A percentile compares a stretch with the other conserved stretches of the same genome.
phyloP scores from a whole-genome alignment of 2,329 filamentous ascomycete genomes.

The Botrytis sinoallii region DNA sequence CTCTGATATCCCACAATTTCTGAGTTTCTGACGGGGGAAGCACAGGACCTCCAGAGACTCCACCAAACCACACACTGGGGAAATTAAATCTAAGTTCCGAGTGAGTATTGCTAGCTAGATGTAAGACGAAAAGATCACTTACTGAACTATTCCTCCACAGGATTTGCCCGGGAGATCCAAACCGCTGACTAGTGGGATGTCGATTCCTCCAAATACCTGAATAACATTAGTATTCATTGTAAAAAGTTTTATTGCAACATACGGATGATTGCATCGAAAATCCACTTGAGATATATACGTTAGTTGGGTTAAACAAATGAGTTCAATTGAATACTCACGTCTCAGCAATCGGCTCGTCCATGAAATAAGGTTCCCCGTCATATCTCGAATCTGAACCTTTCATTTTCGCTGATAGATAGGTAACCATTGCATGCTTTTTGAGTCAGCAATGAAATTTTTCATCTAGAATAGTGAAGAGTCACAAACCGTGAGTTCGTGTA shows the following conservation, averaged over 20 bases:
- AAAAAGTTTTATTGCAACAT: background rate
- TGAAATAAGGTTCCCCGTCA: background rate
- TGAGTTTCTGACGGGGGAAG: background rate
- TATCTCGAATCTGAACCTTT: background rate
- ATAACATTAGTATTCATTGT: background rate
- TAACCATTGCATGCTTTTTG: background rate
- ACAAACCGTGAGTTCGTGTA: background rate
- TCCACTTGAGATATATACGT: background rate
- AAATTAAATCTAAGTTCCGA: background rate
- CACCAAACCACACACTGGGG: background rate
- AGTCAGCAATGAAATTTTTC: background rate
- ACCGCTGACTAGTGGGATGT: background rate
- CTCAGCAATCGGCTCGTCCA: background rate
- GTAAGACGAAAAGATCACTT: background rate
- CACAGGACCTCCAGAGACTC: too few relatives aligned
- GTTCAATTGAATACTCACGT: background rate
- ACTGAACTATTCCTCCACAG: background rate
- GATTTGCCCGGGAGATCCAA: background rate
- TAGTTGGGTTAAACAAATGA: background rate
- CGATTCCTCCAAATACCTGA: background rate
- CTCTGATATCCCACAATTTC: background rate
- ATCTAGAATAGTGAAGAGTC: background rate
- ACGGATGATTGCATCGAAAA: slow-evolving; percentile 1
- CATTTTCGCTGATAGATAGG: too few relatives aligned
- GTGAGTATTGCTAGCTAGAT: background rate